These are phyloP conservation scores for Ascochyta fabae DNA, from an alignment of 2,329 filamentous ascomycete genomes.

Conservation along the genomic window DNA sequence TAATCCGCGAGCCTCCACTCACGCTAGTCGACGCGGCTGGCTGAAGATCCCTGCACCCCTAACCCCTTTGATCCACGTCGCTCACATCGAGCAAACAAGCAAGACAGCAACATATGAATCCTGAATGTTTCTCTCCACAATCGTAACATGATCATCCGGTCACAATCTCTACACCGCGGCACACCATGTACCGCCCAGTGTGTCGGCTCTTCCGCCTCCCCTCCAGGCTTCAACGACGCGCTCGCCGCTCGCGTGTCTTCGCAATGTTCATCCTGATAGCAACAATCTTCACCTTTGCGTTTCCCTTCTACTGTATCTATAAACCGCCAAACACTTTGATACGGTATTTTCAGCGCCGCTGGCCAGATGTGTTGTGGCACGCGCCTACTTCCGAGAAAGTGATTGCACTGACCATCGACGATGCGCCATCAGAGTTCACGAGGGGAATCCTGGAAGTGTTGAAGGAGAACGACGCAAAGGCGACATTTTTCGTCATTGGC, in stretches of 20 bases:
- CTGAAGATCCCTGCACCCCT: constrained; percentile 9
- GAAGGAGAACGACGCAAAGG: constrained; percentile 68
- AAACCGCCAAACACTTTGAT: constrained; percentile 79
- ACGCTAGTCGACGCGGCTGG: constrained; percentile 1
- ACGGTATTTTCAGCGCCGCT: constrained; percentile 70
- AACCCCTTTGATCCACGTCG: constrained; percentile 16
- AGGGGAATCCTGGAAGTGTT: constrained; percentile 72
- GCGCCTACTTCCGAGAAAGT: constrained; percentile 65
- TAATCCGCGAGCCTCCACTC: constrained; percentile 3
- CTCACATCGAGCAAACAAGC: not conserved
- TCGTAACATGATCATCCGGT: constrained; percentile 3
- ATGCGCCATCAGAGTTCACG: constrained; percentile 78
- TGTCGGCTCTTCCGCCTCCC: constrained; percentile 47
- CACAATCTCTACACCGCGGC: not conserved
- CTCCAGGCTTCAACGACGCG: constrained; percentile 40
- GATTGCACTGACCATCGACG: constrained; percentile 85
- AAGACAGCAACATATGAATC: not conserved
- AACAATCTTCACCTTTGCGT: constrained; percentile 36
- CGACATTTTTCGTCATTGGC: constrained; percentile 91
- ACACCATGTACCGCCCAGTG: constrained; percentile 36
- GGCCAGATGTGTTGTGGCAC: constrained; percentile 82
- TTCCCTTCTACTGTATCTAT: constrained; percentile 71
- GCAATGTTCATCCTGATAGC: constrained; percentile 45
- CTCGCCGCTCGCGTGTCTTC: constrained; percentile 46
- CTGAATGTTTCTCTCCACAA: not conserved